Conservation (phyloP, 345 rosid species). For the Isatis tinctoria region DNA sequence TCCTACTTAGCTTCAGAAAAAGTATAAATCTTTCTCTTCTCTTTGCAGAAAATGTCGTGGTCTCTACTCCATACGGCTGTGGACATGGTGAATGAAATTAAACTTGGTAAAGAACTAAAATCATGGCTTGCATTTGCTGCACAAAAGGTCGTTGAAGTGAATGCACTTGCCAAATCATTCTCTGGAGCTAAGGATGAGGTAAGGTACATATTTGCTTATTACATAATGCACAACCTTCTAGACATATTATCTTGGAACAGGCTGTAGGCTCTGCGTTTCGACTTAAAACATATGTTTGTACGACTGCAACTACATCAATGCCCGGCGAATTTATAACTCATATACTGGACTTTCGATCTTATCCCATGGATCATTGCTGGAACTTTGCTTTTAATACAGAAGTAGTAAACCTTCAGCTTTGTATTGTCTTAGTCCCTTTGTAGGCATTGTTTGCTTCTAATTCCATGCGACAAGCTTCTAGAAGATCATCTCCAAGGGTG, state of each 20-base stretch:
- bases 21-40: slow-evolving; percentile 3
- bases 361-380: slow-evolving; percentile 12
- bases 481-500: slow-evolving; percentile 89
- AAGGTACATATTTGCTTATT: slow-evolving; percentile 43
- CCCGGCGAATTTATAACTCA: neutral
- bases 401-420: slow-evolving; percentile 8
- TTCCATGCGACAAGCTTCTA: slow-evolving; percentile 77
- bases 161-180: slow-evolving; percentile 86
- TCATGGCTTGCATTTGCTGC: slow-evolving; percentile 98
- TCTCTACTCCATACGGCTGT: slow-evolving; percentile 94
- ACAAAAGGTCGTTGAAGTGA: slow-evolving; percentile 88
- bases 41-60: slow-evolving; percentile 69
- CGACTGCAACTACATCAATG: slow-evolving; percentile 1
- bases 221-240: neutral
- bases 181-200: slow-evolving; percentile 82
- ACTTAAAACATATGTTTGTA: neutral
- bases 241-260: neutral
- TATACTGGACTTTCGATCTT: neutral
- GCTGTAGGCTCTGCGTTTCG: slow-evolving; percentile 5
- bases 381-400: slow-evolving; percentile 2
- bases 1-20: slow-evolving; percentile 17
- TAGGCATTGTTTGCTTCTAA: slow-evolving; percentile 47
- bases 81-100: slow-evolving; percentile 78
- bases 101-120: slow-evolving; percentile 75
- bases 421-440: slow-evolving; percentile 25